Evolutionary conservation across 345 rosid genomes (phyloP).

Genomic region (Linum trigynum): DNA sequence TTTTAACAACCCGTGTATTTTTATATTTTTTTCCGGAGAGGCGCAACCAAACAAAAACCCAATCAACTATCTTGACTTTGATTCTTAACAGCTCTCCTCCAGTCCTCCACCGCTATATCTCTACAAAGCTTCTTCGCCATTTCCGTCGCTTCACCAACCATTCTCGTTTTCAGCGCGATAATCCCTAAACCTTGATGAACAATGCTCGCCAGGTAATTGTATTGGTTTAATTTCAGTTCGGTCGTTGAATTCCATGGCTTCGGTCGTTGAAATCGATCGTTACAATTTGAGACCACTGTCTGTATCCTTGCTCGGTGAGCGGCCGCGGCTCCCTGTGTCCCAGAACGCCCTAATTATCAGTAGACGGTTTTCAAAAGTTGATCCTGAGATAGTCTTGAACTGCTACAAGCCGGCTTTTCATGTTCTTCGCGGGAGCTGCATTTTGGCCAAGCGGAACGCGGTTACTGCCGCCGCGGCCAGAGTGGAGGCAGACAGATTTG

Average conservation of each 20-base stretch:
- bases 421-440: constrained; percentile 11
- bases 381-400: constrained; percentile 22
- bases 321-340: constrained; percentile 34
- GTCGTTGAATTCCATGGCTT: constrained; percentile 26
- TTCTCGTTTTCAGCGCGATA: no score
- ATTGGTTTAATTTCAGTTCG: background rate
- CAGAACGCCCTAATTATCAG: constrained; percentile 27
- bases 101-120: no score
- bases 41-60: no score
- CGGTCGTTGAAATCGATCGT: constrained; percentile 28
- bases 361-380: constrained; percentile 18
- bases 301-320: constrained; percentile 27
- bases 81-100: no score
- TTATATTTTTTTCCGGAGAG: no score
- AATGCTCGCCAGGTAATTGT: background rate
- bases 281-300: constrained; percentile 32
- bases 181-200: background rate
- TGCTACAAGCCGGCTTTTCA: constrained; percentile 21
- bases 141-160: no score
- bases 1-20: no score
- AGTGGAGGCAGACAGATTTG: constrained; percentile 39
- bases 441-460: constrained; percentile 29
- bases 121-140: no score
- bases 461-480: constrained; percentile 33
- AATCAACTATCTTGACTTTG: no score